Base-by-base conservation (phyloP, 768 basidiomycete species). In the Trametes sanguinea region DNA sequence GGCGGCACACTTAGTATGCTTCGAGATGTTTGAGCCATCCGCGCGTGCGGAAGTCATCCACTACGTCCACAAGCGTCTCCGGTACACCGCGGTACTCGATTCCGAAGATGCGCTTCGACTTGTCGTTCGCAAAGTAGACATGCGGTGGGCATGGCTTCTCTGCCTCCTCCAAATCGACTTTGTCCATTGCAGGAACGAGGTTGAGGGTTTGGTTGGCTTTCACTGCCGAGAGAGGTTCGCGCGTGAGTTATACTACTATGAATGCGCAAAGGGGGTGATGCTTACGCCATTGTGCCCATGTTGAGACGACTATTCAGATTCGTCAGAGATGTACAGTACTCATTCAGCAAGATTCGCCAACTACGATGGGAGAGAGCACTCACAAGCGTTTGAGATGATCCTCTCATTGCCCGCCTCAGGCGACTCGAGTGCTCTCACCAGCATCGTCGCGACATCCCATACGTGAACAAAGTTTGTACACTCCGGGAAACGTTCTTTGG, bases 321-420 rank as follows among this genome's bases (percentile, higher is more conserved):
- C 22, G 22, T 22, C 22, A 22, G 22, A 22, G 22, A 22, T 22
- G 22, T 22, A 22, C 22, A 22, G 22, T 22, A 22, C 22, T 22
- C 16, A 27, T 4, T 2, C 11, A 22, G 10, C 35, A 30, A 14
- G n/a, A 37, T 33, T 4, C 29, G 16, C 5, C 8, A 11, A 17
- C n/a, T 6, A 33, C 14, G 2, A 16, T 4, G 6, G 10, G 14
- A 30, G 16, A 30, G 40, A 8, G 10, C n/a, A 46, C 54, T 42
- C 14, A 57, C 55, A n/a, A 16, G 55, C 45, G 13, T 16, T 47
- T 2, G 37, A 33, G 67, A 89, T 78, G 66, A 89, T 80, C 37
- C 88, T 75, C 61, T 89, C 76, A 0, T 83, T 82, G 2, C 80
- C 81, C 0, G 85, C 87, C 4, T 74, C 78, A 39, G 78, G 75